These are phyloP conservation scores for Botryococcus braunii DNA, from an alignment of 163 green algal species.

Conservation along the genomic window DNA sequence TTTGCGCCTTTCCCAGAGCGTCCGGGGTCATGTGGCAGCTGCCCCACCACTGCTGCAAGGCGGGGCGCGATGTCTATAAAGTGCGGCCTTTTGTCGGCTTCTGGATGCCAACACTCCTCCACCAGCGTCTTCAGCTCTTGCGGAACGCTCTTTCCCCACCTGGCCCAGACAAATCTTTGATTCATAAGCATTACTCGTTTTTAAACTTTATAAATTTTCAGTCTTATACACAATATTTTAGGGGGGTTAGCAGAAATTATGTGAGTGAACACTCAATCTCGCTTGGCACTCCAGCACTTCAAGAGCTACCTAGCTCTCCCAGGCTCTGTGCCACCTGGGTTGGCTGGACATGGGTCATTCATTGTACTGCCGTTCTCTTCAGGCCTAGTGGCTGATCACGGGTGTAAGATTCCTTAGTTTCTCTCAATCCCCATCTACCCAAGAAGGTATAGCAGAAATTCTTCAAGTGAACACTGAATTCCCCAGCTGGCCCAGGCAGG, in stretches of 20 bases:
- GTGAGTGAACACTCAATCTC: background rate
- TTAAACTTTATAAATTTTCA: background rate
- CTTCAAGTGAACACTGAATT: no score
- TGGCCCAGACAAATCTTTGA: background rate
- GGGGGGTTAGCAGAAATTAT: no score
- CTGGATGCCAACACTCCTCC: slow-evolving; percentile 47
- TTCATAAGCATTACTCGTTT: background rate
- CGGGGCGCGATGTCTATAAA: slow-evolving; percentile 40
- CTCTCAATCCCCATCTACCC: no score
- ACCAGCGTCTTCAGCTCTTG: slow-evolving; percentile 44
- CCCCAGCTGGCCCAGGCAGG: no score
- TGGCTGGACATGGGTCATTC: no score
- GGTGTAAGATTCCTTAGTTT: no score
- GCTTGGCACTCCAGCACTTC: background rate
- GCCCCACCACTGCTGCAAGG: slow-evolving; percentile 38
- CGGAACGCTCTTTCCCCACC: slow-evolving; percentile 13
- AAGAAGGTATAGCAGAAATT: no score
- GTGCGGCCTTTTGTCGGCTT: slow-evolving; percentile 41
- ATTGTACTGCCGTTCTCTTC: no score
- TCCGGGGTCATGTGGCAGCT: slow-evolving; percentile 18
- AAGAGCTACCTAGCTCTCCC: no score
- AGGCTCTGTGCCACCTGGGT: no score
- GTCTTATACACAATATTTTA: background rate
- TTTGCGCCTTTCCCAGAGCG: no score
- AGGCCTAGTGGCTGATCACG: background rate